phyloP scores from a whole-genome alignment of 108 stramenopile genomes.

The Phaeodactylum tricornutum region DNA sequence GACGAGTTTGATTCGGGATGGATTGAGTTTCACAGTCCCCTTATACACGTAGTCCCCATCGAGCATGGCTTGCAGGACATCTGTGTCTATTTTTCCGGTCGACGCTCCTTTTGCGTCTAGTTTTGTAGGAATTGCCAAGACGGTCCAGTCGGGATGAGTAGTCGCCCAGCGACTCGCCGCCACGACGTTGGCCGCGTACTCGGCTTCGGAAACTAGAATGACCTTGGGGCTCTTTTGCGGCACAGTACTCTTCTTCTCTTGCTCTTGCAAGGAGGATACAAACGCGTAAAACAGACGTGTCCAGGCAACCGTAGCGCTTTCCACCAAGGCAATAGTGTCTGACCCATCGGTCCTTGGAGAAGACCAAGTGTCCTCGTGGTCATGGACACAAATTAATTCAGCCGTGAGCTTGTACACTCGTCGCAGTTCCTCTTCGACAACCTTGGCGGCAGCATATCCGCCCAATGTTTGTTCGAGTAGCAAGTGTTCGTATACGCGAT shows the following conservation, averaged over 20 bases:
- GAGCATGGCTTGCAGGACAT: constrained; percentile 42
- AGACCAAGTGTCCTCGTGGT: neutral
- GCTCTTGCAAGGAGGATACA: constrained; percentile 15
- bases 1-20: constrained; percentile 36
- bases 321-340: constrained; percentile 49
- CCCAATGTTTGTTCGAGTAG: constrained; percentile 43
- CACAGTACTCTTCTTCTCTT: constrained; percentile 6
- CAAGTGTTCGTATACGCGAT: constrained; percentile 34
- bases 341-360: too few species aligned
- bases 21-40: constrained; percentile 19
- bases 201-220: constrained; percentile 58
- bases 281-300: constrained; percentile 64
- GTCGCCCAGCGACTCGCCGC: constrained; percentile 57
- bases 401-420: constrained; percentile 39
- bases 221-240: constrained; percentile 7
- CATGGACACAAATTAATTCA: constrained; percentile 31
- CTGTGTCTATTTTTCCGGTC: constrained; percentile 43
- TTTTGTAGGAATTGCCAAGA: constrained; percentile 40
- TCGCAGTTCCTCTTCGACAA: constrained; percentile 26
- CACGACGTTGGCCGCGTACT: constrained; percentile 78
- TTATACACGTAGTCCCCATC: constrained; percentile 15
- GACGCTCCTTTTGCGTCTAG: constrained; percentile 7
- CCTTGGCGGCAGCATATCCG: constrained; percentile 59
- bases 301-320: constrained; percentile 77
- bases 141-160: constrained; percentile 35